Conservation (phyloP, 768 basidiomycete species). For the Trametes cubensis region DNA sequence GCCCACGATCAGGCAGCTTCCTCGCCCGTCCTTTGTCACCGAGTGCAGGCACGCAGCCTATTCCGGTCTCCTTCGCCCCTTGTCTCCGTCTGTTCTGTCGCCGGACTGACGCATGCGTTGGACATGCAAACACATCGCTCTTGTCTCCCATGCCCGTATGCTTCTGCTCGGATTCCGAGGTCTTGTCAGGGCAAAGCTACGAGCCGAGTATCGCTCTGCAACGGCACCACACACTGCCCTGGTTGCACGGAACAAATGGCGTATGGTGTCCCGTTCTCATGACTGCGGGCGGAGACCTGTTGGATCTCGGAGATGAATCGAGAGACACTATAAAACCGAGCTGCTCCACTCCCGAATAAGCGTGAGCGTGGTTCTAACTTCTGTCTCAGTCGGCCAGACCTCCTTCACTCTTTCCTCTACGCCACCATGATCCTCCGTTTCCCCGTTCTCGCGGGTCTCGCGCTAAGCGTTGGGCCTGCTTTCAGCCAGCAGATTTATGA, state of each 20-base stretch:
- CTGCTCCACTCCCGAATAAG: slow-evolving; percentile 11
- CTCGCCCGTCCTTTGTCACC: slow-evolving; percentile 14
- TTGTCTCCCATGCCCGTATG: not conserved
- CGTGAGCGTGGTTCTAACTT: not conserved
- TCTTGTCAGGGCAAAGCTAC: not conserved
- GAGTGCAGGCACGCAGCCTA: not conserved
- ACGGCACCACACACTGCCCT: not conserved
- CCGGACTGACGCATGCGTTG: not conserved
- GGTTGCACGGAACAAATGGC: slow-evolving; percentile 12
- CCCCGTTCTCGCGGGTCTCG: not conserved
- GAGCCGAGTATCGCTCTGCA: slow-evolving; percentile 1
- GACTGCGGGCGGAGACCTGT: slow-evolving; percentile 7
- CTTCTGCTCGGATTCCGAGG: slow-evolving; percentile 8
- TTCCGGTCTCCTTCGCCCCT: slow-evolving; percentile 5
- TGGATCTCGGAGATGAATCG: slow-evolving; percentile 10
- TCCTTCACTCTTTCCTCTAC: not conserved
- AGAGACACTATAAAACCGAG: not conserved
- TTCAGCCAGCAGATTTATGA: slow-evolving; percentile 37
- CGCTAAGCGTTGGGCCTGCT: not conserved
- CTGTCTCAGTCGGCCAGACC: not conserved
- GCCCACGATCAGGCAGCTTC: slow-evolving; percentile 17
- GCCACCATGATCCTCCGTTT: slow-evolving; percentile 12
- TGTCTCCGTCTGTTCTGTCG: not conserved
- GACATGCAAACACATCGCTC: not conserved
- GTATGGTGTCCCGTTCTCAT: slow-evolving; percentile 16